These are phyloP conservation scores for Chaetomiaceae sp. DNA, from an alignment of 2,329 filamentous ascomycete genomes.

Conservation along the genomic window DNA sequence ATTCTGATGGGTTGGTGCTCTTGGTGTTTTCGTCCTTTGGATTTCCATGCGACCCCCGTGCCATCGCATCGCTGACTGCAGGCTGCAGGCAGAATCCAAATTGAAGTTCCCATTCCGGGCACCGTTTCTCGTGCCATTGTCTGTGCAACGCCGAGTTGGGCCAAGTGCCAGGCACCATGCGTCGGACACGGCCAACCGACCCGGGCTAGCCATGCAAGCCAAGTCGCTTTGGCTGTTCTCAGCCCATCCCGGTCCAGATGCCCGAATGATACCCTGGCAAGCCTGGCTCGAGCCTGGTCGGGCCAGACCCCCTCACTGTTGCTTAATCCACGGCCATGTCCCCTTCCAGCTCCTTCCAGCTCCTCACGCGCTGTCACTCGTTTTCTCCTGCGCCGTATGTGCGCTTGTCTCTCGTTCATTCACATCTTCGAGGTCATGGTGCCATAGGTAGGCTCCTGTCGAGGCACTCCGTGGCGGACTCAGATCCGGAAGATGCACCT, in stretches of 20 bases:
- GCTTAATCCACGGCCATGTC: background rate
- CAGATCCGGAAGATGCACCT: background rate
- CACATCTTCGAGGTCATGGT: background rate
- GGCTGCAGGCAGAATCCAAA: too few relatives aligned
- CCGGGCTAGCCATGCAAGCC: constrained; percentile 7
- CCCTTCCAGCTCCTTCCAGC: background rate
- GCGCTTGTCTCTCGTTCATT: background rate
- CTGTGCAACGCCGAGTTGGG: constrained; percentile 8
- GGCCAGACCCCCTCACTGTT: background rate
- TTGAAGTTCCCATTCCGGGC: background rate
- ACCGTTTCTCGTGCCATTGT: background rate
- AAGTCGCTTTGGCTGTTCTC: constrained; percentile 2
- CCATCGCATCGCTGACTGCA: too few relatives aligned
- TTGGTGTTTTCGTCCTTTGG: too few relatives aligned
- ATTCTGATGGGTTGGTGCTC: too few relatives aligned
- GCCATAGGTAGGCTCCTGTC: background rate
- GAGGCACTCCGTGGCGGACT: background rate
- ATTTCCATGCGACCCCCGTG: too few relatives aligned
- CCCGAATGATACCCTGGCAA: constrained; percentile 2
- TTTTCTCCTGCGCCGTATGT: background rate
- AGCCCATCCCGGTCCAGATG: background rate
- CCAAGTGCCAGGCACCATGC: constrained; percentile 5
- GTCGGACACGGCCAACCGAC: background rate
- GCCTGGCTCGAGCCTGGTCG: too few relatives aligned
- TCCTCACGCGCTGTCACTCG: background rate